Evolutionary conservation across 31 red algal genomes (phyloP), one percentile per base, ranked within the genome.

Genomic region (Asparagopsis taxiformis): DNA sequence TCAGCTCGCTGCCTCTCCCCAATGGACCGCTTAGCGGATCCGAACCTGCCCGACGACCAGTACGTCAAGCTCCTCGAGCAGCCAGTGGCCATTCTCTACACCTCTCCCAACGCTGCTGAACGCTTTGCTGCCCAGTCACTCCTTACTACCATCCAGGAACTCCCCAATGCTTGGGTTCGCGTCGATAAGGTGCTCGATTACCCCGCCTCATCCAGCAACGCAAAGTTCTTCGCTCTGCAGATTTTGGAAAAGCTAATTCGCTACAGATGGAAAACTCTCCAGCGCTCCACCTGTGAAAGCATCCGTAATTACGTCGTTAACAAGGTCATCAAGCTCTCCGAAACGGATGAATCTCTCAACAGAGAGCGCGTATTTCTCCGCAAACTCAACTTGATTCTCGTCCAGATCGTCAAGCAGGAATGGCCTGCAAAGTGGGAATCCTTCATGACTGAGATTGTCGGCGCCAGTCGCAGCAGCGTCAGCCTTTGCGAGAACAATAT

Each of bases 401-500:
- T 99, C 11, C 87, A 88, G 31, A 74, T 99, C 25, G 91, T 99
- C 23, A 91, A 91, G 64, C 96, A 99, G 51, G 96, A 99, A 44
- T 99, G 96, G 96, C 96, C 96, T 1, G 59, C 74, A 20, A 84
- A 94, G 24, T 99, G 96, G 96, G 74, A 72, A 26, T 57, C 73
- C 6, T 94, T 99, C 64, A 93, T 99, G 31, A 73, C 65, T 16
- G 96, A 99, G 46, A 88, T 99, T 59, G 92, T 95, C 15, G 85
- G 86, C 23, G 86, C 96, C 8, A 88, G 79, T 49, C 84, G 80
- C 46, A 93, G 83, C 58, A 86, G 72, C 34, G 75, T 80, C 30
- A 81, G 72, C 24, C 72, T 94, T 10, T 99, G 96, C 77, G 96
- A 99, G 66, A 99, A 99, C 57, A 94, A 99, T 74, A 85, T 99